Evolutionary conservation across 306 rosid species (phyloP), one percentile per base, ranked within the genome.

Genomic region (Biancaea sappan): DNA sequence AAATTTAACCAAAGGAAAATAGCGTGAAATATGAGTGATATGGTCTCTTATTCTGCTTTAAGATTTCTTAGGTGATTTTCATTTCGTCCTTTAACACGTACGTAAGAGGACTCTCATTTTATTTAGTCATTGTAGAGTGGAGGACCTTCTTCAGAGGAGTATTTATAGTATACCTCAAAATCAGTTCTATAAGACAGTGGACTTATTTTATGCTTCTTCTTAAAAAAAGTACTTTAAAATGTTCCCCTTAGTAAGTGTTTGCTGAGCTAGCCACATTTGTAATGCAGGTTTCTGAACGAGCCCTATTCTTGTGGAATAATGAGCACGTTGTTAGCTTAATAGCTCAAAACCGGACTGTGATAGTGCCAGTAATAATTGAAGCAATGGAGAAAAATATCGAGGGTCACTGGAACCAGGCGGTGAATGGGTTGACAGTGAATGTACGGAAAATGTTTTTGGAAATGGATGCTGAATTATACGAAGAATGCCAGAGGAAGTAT

Each of bases 241-340:
- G 46, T 67, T 73, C 24, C 18, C 25, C 53, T 79, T 15, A 1
- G 29, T n/a, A 81, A 56, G 32, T 69, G 69, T 73, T 71, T 44
- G 76, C 83, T 83, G n/a, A n/a, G n/a, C 34, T 61, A 80, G 46
- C 35, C 32, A 58, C 26, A 29, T 52, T 76, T 72, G 44, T 14
- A 26, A 54, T 90, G 86, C 92, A 94, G 99, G 99, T 94, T 82
- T 93, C 99, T 35, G 99, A 94, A 80, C 84, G 99, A 40, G 88
- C 97, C 61, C 96, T 92, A 48, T 92, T 90, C 81, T 86, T 92
- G 72, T 94, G 99, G 99, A 94, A 94, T 61, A 94, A 94, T 60
- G 99, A 94, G 74, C 99, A 92, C 65, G 82, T 94, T 37, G 97
- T 94, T 79, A 81, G 95, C 83, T 82, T 94, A 82, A 94, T 94